Evolutionary conservation across 2,329 filamentous ascomycete species (phyloP), one percentile per base, ranked within the genome.

Genomic region (Emydomyces testavorans): DNA sequence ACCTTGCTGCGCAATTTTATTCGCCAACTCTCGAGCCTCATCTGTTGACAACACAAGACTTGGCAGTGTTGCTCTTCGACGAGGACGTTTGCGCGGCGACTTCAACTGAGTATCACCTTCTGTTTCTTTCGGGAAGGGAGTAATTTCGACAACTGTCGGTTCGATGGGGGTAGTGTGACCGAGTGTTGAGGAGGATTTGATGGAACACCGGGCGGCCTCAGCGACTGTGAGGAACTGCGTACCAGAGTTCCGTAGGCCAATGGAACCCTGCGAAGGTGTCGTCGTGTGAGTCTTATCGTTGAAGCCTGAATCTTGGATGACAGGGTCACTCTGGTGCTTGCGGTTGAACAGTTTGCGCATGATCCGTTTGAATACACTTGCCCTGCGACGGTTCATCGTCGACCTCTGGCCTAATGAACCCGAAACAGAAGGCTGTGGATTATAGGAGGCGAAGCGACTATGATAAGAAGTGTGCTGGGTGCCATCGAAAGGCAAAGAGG

Each of bases 301-400:
- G 20, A 31, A 32, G 6, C 16, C 36, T 7, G 20, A 7, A 29
- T 58, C 60, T 8, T 65, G 60, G 11, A 59, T 23, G 35, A 64
- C 63, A 10, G 57, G 39, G 39, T 62, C 56, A 38, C 63, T 65
- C 24, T 62, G 60, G 39, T 62, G 54, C 52, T 65, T 67, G 16
- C 64, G 61, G 29, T 61, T 66, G 55, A 69, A 69, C 37, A 69
- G 62, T 54, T 64, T 69, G 42, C 65, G 64, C 66, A 69, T 69
- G n/a, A 68, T 65, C 2, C 62, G 66, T 50, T 65, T 68, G 43
- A 69, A 48, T 2, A 66, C 66, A 48, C 66, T 69, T 7, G 62
- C 65, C 4, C 64, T 65, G 10, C 66, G 63, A 41, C 64, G 65
- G 52, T 68, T 65, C 11, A 56, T 55, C 28, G 56, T 48, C 1